These are phyloP conservation scores for Gypsophila paniculata DNA, from an alignment of 179 eudicot species.

Conservation along the genomic window DNA sequence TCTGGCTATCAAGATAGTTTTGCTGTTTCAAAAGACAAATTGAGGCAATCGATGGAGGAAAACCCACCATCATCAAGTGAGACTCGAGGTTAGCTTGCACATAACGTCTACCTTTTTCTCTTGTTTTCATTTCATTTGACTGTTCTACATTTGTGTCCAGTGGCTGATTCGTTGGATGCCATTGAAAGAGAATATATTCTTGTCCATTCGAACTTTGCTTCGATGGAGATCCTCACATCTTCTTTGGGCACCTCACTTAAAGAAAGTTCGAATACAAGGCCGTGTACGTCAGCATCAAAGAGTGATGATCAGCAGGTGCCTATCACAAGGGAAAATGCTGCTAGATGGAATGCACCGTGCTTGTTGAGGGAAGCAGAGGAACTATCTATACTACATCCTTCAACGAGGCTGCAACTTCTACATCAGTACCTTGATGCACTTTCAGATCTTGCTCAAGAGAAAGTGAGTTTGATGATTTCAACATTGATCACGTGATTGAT, in stretches of 20 bases:
- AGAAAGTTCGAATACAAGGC: slow-evolving; percentile 31
- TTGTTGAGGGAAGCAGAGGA: slow-evolving; percentile 29
- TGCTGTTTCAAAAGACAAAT: slow-evolving; percentile 14
- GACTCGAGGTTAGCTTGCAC: slow-evolving; percentile 30
- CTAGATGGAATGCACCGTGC: slow-evolving; percentile 25
- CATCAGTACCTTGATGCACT: slow-evolving; percentile 36
- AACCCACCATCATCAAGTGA: slow-evolving; percentile 28
- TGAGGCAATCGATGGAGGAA: slow-evolving; percentile 25
- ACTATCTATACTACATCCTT: slow-evolving; percentile 33
- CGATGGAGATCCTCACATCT: slow-evolving; percentile 46
- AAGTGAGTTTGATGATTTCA: slow-evolving; percentile 30
- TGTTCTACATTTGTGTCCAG: slow-evolving; percentile 26
- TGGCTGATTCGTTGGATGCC: slow-evolving; percentile 45
- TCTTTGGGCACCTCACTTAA: slow-evolving; percentile 38
- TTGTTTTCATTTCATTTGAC: slow-evolving; percentile 19
- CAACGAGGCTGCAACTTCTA: slow-evolving; percentile 42
- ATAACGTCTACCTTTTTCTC: slow-evolving; percentile 14
- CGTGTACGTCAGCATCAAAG: slow-evolving; percentile 27
- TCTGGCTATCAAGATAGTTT: slow-evolving; percentile 18
- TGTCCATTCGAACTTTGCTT: slow-evolving; percentile 46
- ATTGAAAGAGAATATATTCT: slow-evolving; percentile 45
- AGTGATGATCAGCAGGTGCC: slow-evolving; percentile 24
- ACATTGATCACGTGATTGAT: background rate
- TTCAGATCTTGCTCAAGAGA: slow-evolving; percentile 42
- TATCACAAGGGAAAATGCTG: slow-evolving; percentile 16